Base-by-base conservation (phyloP, 2,329 filamentous ascomycete species). In the Hymenoscyphus linearis region DNA sequence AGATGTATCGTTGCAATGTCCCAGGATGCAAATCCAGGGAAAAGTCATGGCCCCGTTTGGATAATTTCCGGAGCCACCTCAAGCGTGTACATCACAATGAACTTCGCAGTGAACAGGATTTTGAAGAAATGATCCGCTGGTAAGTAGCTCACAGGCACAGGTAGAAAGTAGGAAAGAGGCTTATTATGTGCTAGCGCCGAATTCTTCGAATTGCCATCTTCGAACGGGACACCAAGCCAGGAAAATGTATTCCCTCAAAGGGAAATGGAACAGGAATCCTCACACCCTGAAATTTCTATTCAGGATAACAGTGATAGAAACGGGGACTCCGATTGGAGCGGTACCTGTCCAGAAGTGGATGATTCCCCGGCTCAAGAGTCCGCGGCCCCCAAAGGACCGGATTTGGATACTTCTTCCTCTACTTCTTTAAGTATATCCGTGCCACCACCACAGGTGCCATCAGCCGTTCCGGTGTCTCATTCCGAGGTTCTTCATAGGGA, bases 51-150 rank as follows among this genome's bases (percentile, higher is more conserved):
- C 88, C 89, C 0, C 84, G 93, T 25, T 79, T 87, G 57, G 93
- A 97, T 74, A 97, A 97, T 70, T 96, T 96, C 73, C 87, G 87
- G 63, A 85, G 88, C 37, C 93, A 97, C 71, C 80, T 96, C 53
- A 79, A 77, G 56, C 83, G 87, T 12, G 85, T 90, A 68, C 92
- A 96, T 72, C 64, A 65, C 0, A 72, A 73, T 2, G 31, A 70
- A 12, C 22, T 63, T 12, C 35, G 22, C 9, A 31, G 10, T 1
- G 71, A 79, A 4, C 74, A 79, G 47, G 72, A 80, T 60, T 66
- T 74, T 0, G 70, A 77, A 0, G 70, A 75, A 1, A 71, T 85
- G 6, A 75, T 85, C 56, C 73, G 73, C 66, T 74, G 69, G 83
- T 84, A 75, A 69, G 75, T 69, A 31, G 54, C 31, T 58, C 31